Base-by-base conservation (phyloP, 352 stramenopile species). In the Poterioochromonas sp. region DNA sequence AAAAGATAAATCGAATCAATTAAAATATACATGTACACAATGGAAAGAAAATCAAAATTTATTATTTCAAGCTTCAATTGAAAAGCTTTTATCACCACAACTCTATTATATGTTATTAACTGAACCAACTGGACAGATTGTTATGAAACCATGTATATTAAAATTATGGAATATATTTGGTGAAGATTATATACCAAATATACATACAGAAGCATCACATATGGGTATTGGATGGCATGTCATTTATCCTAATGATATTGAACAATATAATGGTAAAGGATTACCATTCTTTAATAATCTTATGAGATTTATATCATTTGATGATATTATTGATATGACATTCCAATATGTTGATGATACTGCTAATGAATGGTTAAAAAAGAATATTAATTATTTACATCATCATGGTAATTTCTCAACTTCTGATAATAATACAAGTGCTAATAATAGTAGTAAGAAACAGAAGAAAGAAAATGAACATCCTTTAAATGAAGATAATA, bases 111-210 rank as follows among this genome's bases (percentile, higher is more conserved):
- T 68, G 5, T 18, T 68, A 29, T 11, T 68, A 40, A 18, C 26
- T 18, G 34, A 68, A 29, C 12, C 12, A 15, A 8, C 5, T 37
- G 58, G 58, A 40, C 5, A 26, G 5, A 68, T 68, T 39, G 12
- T 12, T 5, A 68, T 68, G 26, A 11, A 39, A 32, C 12, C 58
- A 32, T 5, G 58, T 68, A 12, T 68, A 32, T 29, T 68, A 26
- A 68, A 68, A 35, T 68, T 68, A 68, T 68, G 58, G 58, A 68
- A 32, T 39, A 26, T 39, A 5, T 68, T 68, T 68, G 58, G 58
- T 37, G 58, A 68, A 29, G 58, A 68, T 8, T 68, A 12, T 18
- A 68, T 39, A 8, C 58, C 58, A 26, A 68, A 5, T 11, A 40
- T 68, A 68, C 29, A 8, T 37, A 68, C 58, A 15, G 58, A 68